Evolutionary conservation across 192 early-diverging fungal species (phyloP).

Genomic region (Linnemannia elongata): DNA sequence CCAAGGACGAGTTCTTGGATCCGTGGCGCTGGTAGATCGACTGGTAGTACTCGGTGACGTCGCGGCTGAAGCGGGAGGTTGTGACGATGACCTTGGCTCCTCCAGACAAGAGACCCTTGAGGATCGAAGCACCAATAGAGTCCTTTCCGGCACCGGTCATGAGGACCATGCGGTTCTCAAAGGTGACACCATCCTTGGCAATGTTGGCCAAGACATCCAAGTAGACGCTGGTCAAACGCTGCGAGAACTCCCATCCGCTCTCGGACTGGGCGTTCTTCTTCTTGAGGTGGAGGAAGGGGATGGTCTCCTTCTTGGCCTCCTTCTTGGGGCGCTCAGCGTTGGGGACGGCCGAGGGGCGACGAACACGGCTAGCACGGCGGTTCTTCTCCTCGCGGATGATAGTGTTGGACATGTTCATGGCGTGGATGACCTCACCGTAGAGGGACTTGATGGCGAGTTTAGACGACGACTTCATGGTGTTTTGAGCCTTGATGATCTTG

Average conservation of each 20-base stretch:
- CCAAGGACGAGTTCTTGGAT: constrained; percentile 85
- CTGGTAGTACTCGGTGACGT: constrained; percentile 87
- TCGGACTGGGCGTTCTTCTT: constrained; percentile 75
- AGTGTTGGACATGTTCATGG: constrained; percentile 82
- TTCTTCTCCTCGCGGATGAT: constrained; percentile 73
- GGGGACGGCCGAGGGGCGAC: constrained; percentile 61
- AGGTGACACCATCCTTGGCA: constrained; percentile 87
- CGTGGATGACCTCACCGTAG: constrained; percentile 78
- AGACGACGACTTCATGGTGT: constrained; percentile 82
- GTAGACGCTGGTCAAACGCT: constrained; percentile 82
- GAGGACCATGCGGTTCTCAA: constrained; percentile 87
- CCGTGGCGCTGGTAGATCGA: constrained; percentile 90
- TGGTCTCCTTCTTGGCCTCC: constrained; percentile 72
- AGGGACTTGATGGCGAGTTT: constrained; percentile 77
- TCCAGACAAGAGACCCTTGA: constrained; percentile 87
- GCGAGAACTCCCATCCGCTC: constrained; percentile 88
- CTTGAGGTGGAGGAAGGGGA: constrained; percentile 84
- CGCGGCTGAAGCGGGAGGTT: constrained; percentile 89
- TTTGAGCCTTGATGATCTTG: constrained; percentile 83
- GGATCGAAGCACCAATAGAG: constrained; percentile 89
- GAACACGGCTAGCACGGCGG: constrained; percentile 60
- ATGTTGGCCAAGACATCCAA: constrained; percentile 86
- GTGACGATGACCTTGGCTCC: constrained; percentile 93
- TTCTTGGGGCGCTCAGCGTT: constrained; percentile 66
- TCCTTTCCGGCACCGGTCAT: constrained; percentile 92